Base-by-base conservation (phyloP, 2,329 filamentous ascomycete genomes). In the Botrytis galanthina region DNA sequence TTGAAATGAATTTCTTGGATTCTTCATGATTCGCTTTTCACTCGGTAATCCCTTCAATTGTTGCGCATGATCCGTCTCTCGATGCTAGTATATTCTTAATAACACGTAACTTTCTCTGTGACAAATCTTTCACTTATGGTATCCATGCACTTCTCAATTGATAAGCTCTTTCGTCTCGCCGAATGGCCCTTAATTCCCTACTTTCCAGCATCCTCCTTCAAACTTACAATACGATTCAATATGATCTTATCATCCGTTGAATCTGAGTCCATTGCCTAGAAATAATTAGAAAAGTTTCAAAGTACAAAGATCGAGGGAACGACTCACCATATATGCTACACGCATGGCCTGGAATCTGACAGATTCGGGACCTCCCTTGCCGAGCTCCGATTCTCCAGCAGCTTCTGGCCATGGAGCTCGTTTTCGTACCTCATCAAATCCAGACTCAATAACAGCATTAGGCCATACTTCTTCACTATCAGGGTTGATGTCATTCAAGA, bases 281-380 rank as follows among this genome's bases (percentile, higher is more conserved):
- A 59, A 62, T 71, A 74, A 71, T 48, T 54, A 69, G 39, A 72
- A 68, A 18, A 46, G 26, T 32, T 29, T 26, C 20, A 60, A 12
- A 20, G 35, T 7, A 26, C 20, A 54, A 32, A 22, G 22, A 57
- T 32, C 10, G 3, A 62, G 51, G 37, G 32, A 42, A 18, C 16
- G 29, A 64, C 75, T 74, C 77, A 81, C 80, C 80, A 81, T 81
- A 81, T 97, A 97, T 16, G 92, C 95, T 62, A 95, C 92, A 39
- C 95, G 88, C 87, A 97, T 90, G 3, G 90, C 95, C 86, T 98
- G 95, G 87, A 98, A 98, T 66, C 95, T 87, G 10, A 98, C 91
- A 72, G 87, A 92, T 83, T 93, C 93, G 37, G 89, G 88, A 1
- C 91, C 92, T 18, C 85, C 86, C 77, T 87, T 88, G 18, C 87